phyloP scores from a whole-genome alignment of 495 filamentous ascomycete species.

The Choiromyces venosus region DNA sequence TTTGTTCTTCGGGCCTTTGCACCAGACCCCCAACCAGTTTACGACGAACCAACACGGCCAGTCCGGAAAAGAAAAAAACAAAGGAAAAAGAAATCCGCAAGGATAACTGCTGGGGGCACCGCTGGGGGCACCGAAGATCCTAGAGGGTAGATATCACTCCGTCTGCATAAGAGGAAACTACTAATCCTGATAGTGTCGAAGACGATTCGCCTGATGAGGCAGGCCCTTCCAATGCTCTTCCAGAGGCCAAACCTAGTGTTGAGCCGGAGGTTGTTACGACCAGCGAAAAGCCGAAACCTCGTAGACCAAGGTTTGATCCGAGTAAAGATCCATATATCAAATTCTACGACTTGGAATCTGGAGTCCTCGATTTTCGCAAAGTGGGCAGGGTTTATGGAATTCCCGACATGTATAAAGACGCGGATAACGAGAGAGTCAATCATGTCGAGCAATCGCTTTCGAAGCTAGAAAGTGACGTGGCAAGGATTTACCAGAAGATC shows the following conservation, averaged over 20 bases:
- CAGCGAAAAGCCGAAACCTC: background rate
- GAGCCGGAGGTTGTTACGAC: background rate
- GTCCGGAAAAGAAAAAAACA: background rate
- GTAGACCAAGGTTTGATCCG: background rate
- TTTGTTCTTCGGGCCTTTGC: conserved; percentile 45
- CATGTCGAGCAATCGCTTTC: conserved; percentile 42
- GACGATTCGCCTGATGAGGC: background rate
- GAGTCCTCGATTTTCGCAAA: background rate
- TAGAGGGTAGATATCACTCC: background rate
- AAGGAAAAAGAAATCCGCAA: background rate
- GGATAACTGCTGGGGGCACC: background rate
- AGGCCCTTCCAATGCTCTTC: background rate
- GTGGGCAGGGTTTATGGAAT: conserved; percentile 40
- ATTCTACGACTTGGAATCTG: background rate
- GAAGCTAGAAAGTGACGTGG: conserved; percentile 31
- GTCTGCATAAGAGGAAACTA: background rate
- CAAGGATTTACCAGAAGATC: conserved; percentile 30
- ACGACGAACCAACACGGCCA: background rate
- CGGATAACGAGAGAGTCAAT: conserved; percentile 24
- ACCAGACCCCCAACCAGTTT: background rate
- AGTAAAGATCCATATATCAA: conserved; percentile 8
- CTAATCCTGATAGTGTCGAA: background rate
- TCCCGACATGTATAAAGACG: conserved; percentile 45
- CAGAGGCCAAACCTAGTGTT: background rate
- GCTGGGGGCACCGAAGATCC: background rate